Evolutionary conservation across 257 asterid genomes (phyloP).

Genomic region (Craterostigma plantagineum): DNA sequence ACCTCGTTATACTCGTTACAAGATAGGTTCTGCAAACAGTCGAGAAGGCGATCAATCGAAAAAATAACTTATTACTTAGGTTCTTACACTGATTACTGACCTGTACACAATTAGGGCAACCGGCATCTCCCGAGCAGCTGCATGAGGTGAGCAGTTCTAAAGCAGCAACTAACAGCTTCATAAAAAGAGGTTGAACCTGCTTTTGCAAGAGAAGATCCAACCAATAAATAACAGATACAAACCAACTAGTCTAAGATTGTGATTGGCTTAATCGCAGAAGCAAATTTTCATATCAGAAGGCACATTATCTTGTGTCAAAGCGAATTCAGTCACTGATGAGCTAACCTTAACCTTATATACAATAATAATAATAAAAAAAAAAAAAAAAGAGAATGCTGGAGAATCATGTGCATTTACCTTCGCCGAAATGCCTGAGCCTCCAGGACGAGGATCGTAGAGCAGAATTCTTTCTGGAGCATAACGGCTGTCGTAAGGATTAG

Average conservation of each 20-base stretch:
- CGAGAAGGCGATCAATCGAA: conserved; percentile 7
- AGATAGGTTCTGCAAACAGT: conserved; percentile 32
- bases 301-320: too few relatives aligned
- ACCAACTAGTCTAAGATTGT: too few relatives aligned
- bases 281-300: too few relatives aligned
- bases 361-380: too few relatives aligned
- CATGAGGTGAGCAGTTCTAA: conserved; percentile 68
- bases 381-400: too few relatives aligned
- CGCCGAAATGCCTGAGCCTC: conserved; percentile 84
- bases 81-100: conserved; percentile 17
- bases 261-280: too few relatives aligned
- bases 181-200: conserved; percentile 67
- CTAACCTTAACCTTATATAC: too few relatives aligned
- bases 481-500: conserved; percentile 65
- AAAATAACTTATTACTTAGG: background rate
- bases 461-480: conserved; percentile 75
- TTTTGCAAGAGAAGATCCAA: background rate
- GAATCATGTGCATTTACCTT: conserved; percentile 29
- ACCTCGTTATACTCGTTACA: conserved; percentile 81
- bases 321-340: too few relatives aligned
- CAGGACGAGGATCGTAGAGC: conserved; percentile 92
- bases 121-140: conserved; percentile 59
- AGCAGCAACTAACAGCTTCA: conserved; percentile 64
- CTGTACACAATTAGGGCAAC: conserved; percentile 87
- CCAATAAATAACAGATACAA: too few relatives aligned